Evolutionary conservation across 192 early-diverging fungal species (phyloP).

Genomic region (Jimgerdemannia lactiflua): DNA sequence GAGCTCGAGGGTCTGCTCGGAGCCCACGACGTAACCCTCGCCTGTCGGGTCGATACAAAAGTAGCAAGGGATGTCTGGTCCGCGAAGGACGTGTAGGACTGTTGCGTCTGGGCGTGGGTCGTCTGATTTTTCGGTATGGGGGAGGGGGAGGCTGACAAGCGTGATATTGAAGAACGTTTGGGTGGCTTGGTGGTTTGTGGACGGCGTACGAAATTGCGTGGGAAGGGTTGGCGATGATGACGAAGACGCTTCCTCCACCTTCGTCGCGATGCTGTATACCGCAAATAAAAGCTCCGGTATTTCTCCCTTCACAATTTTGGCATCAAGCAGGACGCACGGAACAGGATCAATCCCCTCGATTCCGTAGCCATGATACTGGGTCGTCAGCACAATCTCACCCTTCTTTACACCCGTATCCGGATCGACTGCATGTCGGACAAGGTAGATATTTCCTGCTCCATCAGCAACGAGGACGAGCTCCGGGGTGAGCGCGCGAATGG

Average conservation of each 20-base stretch:
- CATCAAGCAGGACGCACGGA: slow-evolving; percentile 31
- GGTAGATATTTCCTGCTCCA: slow-evolving; percentile 28
- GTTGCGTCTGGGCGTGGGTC: neutral
- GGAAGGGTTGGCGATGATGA: neutral
- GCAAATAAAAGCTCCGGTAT: slow-evolving; percentile 8
- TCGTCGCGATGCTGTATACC: slow-evolving; percentile 15
- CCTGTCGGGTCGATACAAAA: slow-evolving; percentile 36
- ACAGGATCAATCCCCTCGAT: slow-evolving; percentile 25
- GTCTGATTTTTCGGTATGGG: slow-evolving; percentile 1
- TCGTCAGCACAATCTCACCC: slow-evolving; percentile 2
- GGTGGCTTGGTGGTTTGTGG: neutral
- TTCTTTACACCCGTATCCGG: slow-evolving; percentile 9
- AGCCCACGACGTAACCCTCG: slow-evolving; percentile 40
- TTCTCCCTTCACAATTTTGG: slow-evolving; percentile 18
- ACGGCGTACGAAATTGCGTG: neutral
- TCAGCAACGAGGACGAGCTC: slow-evolving; percentile 26
- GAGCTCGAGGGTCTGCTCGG: slow-evolving; percentile 26
- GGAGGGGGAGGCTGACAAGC: slow-evolving; percentile 6
- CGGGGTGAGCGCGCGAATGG: slow-evolving; percentile 18
- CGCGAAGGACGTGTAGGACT: slow-evolving; percentile 38
- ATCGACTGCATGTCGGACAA: slow-evolving; percentile 10
- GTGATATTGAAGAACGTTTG: slow-evolving; percentile 21
- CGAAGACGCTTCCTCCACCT: slow-evolving; percentile 25
- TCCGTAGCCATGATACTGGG: slow-evolving; percentile 16
- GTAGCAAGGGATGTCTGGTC: slow-evolving; percentile 51